These are phyloP conservation scores for Globisporangium cederbergense DNA, from an alignment of 352 stramenopile species.

Conservation along the genomic window DNA sequence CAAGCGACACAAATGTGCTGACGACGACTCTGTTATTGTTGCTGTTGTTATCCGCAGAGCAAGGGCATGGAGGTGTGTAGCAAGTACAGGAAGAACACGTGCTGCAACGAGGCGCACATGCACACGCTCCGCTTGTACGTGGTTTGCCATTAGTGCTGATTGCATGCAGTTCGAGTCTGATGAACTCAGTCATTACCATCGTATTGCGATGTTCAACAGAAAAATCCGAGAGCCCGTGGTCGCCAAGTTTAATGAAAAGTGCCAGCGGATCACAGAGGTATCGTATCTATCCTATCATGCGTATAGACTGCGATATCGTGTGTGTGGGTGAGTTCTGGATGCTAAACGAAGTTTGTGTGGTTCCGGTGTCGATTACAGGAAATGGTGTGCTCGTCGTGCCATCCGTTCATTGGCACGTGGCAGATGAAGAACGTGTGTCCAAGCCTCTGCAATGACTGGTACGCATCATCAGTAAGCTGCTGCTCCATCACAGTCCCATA, in stretches of 20 bases:
- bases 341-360: background rate
- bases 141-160: background rate
- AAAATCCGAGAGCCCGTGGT: conserved; percentile 80
- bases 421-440: conserved; percentile 74
- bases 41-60: conserved; percentile 24
- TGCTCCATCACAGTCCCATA: background rate
- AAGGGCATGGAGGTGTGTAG: conserved; percentile 72
- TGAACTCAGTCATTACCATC: background rate
- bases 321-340: background rate
- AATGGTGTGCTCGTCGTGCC: conserved; percentile 78
- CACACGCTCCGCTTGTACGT: conserved; percentile 62
- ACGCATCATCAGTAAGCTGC: background rate
- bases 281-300: too few species aligned
- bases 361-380: conserved; percentile 31
- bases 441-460: conserved; percentile 76
- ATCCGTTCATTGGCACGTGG: conserved; percentile 73
- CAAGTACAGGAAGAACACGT: conserved; percentile 81
- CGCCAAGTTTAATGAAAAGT: conserved; percentile 66
- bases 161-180: background rate
- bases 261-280: conserved; percentile 59
- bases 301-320: background rate
- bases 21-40: background rate
- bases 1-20: background rate
- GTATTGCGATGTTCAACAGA: conserved; percentile 21
- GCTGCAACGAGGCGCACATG: conserved; percentile 72